These are phyloP conservation scores for Oligophagozyma castellii DNA, from an alignment of 1,139 yeast genomes.

Conservation along the genomic window DNA sequence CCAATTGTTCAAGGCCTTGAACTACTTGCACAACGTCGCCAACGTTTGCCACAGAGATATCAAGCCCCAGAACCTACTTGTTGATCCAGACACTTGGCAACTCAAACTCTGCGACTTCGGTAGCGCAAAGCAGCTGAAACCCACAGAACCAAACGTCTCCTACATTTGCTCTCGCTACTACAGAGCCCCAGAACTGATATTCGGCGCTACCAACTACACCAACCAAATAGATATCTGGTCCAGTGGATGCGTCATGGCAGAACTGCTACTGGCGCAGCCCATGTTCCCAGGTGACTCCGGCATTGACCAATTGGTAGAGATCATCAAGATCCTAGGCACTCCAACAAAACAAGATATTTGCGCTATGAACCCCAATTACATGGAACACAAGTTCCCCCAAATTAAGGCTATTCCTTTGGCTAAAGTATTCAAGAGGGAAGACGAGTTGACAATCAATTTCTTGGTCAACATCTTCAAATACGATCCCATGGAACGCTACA, in stretches of 20 bases:
- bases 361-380: constrained; percentile 93
- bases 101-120: constrained; percentile 94
- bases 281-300: constrained; percentile 97
- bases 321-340: constrained; percentile 89
- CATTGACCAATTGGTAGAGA: constrained; percentile 92
- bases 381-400: constrained; percentile 95
- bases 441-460: constrained; percentile 22
- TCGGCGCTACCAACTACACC: constrained; percentile 88
- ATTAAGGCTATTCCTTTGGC: constrained; percentile 85
- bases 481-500: constrained; percentile 23
- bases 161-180: constrained; percentile 94
- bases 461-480: constrained; percentile 20
- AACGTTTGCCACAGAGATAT: constrained; percentile 97
- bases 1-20: constrained; percentile 82
- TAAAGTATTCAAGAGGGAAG: constrained; percentile 57
- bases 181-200: constrained; percentile 86
- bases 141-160: constrained; percentile 86
- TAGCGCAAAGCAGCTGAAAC: constrained; percentile 87
- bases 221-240: constrained; percentile 97
- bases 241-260: constrained; percentile 97
- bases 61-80: constrained; percentile 85
- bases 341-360: constrained; percentile 87
- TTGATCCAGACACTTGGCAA: constrained; percentile 73
- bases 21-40: constrained; percentile 68
- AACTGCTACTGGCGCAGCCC: constrained; percentile 87